A percentile compares a stretch with the other conserved stretches of the same genome.
These are phyloP conservation scores for Annulohypoxylon bovei DNA, from an alignment of 495 filamentous ascomycete species.

Conservation along the genomic window DNA sequence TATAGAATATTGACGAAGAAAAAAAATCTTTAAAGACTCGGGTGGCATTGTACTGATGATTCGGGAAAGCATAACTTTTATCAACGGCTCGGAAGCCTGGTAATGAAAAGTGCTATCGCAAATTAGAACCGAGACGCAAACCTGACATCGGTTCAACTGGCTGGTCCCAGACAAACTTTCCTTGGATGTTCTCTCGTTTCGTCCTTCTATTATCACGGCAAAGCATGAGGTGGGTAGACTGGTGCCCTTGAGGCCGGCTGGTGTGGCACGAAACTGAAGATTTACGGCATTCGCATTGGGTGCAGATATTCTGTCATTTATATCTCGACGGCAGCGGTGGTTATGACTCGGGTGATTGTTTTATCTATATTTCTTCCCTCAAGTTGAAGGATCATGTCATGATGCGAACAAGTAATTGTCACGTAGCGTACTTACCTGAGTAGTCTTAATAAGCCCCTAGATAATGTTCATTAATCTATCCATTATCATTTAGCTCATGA, in stretches of 20 bases:
- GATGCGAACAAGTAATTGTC: constrained; percentile 1
- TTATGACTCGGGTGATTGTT: neutral
- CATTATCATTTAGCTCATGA: constrained; percentile 19
- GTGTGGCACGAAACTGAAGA: constrained; percentile 11
- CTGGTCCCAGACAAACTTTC: constrained; percentile 13
- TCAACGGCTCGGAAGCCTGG: constrained; percentile 28
- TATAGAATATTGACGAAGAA: constrained; percentile 23
- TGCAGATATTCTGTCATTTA: constrained; percentile 18
- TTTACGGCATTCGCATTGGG: constrained; percentile 27
- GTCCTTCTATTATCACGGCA: neutral
- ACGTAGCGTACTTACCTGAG: neutral
- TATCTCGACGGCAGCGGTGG: neutral
- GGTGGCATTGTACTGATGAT: constrained; percentile 26
- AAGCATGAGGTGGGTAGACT: constrained; percentile 33
- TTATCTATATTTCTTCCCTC: constrained; percentile 2
- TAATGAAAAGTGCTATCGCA: constrained; percentile 31
- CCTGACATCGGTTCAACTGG: constrained; percentile 13
- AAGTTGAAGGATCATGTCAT: neutral
- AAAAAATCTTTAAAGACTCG: constrained; percentile 26
- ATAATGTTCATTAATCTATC: constrained; percentile 16
- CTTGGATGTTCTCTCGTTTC: constrained; percentile 3
- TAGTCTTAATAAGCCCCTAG: constrained; percentile 12
- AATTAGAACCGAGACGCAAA: constrained; percentile 25
- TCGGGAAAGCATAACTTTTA: constrained; percentile 29
- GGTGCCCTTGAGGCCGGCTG: constrained; percentile 26